Conservation (phyloP, 441 rosid species). For the Daphne laureola region DNA sequence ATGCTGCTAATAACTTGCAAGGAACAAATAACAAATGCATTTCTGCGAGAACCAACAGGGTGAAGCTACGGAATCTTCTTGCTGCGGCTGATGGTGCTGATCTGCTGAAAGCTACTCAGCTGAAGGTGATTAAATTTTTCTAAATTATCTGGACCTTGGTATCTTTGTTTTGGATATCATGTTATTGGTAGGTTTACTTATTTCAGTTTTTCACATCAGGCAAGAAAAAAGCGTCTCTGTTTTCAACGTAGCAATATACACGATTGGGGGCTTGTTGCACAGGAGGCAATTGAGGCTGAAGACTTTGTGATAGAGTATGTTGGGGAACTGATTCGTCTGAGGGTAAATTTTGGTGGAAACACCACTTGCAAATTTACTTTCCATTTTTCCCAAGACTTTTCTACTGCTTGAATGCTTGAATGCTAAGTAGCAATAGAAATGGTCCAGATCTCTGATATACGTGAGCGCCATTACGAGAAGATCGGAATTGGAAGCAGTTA, state of each 20-base stretch:
- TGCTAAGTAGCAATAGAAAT: constrained; percentile 14
- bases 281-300: constrained; percentile 97
- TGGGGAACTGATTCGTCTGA: constrained; percentile 90
- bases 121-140: constrained; percentile 50
- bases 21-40: constrained; percentile 50
- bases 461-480: constrained; percentile 85
- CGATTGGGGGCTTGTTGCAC: constrained; percentile 98
- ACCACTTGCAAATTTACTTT: constrained; percentile 12
- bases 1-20: constrained; percentile 35
- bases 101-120: constrained; percentile 81
- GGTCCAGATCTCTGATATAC: constrained; percentile 93
- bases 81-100: constrained; percentile 99
- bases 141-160: constrained; percentile 8
- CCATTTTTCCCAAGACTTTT: constrained; percentile 1
- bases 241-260: constrained; percentile 97
- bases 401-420: constrained; percentile 9
- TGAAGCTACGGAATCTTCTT: constrained; percentile 91
- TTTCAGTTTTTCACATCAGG: constrained; percentile 38
- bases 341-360: constrained; percentile 41
- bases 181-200: constrained; percentile 5
- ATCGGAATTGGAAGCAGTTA: constrained; percentile 99
- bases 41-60: constrained; percentile 97
- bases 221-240: constrained; percentile 84
- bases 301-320: constrained; percentile 99
- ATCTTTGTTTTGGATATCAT: constrained; percentile 5